phyloP scores from a whole-genome alignment of 2,329 filamentous ascomycete genomes.

The Ceratocystis smalleyi region DNA sequence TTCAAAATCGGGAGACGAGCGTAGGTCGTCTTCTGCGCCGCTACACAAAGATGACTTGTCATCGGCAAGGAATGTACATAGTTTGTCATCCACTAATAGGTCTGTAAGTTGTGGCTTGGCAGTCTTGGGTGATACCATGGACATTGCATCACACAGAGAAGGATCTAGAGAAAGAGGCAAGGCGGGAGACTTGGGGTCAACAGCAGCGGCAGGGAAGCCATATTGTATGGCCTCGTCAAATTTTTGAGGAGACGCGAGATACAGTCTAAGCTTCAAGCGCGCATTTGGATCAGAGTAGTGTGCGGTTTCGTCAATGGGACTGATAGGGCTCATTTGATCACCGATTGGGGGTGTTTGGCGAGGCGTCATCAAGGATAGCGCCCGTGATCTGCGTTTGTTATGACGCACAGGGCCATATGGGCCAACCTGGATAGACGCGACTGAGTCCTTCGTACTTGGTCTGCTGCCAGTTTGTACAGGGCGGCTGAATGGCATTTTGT shows the following conservation, averaged over 20 bases:
- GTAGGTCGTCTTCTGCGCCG: slow-evolving; percentile 27
- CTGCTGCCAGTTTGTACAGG: slow-evolving; percentile 35
- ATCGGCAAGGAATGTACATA: slow-evolving; percentile 20
- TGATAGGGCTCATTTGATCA: slow-evolving; percentile 17
- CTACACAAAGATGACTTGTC: slow-evolving; percentile 40
- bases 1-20: slow-evolving; percentile 41
- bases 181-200: slow-evolving; percentile 18
- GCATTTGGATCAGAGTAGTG: slow-evolving; percentile 88
- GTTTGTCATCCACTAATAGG: slow-evolving; percentile 10
- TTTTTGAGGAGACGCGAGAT: slow-evolving; percentile 77
- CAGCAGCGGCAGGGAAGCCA: slow-evolving; percentile 55
- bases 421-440: slow-evolving; percentile 22
- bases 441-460: slow-evolving; percentile 29
- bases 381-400: slow-evolving; percentile 37
- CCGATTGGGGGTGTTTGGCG: slow-evolving; percentile 19
- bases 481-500: slow-evolving; percentile 48
- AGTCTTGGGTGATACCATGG: slow-evolving; percentile 15
- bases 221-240: slow-evolving; percentile 93
- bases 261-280: slow-evolving; percentile 68
- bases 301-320: slow-evolving; percentile 52
- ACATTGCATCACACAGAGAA: slow-evolving; percentile 8
- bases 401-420: slow-evolving; percentile 24
- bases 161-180: slow-evolving; percentile 10
- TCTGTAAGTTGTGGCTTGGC: slow-evolving; percentile 18
- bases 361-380: slow-evolving; percentile 38